phyloP scores from a whole-genome alignment of 2,329 filamentous ascomycete genomes.

The Claviceps sp. region DNA sequence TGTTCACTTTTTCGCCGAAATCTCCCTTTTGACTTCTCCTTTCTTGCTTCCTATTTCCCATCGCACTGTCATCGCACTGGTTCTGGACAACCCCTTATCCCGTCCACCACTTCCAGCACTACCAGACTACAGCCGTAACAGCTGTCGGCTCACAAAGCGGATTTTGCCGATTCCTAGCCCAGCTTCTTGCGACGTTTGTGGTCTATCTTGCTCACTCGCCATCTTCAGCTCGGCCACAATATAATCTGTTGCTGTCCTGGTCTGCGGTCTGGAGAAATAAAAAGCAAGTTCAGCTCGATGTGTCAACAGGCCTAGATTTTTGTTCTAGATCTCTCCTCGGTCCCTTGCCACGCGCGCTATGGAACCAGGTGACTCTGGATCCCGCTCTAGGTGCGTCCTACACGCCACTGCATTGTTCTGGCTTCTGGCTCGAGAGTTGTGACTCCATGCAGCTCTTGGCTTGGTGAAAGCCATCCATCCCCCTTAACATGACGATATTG shows the following conservation, averaged over 20 bases:
- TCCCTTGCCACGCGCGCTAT: slow-evolving; percentile 24
- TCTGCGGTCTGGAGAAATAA: background rate
- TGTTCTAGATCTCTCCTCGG: slow-evolving; percentile 20
- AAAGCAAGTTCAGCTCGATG: slow-evolving; percentile 16
- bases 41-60: background rate
- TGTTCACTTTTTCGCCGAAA: background rate
- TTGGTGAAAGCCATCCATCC: background rate
- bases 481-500: slow-evolving; percentile 13
- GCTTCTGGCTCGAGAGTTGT: slow-evolving; percentile 2
- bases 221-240: too few species aligned
- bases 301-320: slow-evolving; percentile 22
- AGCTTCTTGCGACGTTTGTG: slow-evolving; percentile 6
- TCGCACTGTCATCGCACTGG: background rate
- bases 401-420: slow-evolving; percentile 7
- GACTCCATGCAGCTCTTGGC: slow-evolving; percentile 1
- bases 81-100: background rate
- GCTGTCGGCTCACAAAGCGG: slow-evolving; percentile 2
- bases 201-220: background rate
- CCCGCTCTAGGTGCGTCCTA: slow-evolving; percentile 24
- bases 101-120: background rate
- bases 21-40: background rate
- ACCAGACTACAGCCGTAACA: background rate
- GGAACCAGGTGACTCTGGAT: slow-evolving; percentile 25
- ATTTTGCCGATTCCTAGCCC: slow-evolving; percentile 3
- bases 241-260: too few species aligned